Evolutionary conservation across 768 basidiomycete genomes (phyloP), one percentile per base, ranked within the genome.

Genomic region (Lentinula boryana): DNA sequence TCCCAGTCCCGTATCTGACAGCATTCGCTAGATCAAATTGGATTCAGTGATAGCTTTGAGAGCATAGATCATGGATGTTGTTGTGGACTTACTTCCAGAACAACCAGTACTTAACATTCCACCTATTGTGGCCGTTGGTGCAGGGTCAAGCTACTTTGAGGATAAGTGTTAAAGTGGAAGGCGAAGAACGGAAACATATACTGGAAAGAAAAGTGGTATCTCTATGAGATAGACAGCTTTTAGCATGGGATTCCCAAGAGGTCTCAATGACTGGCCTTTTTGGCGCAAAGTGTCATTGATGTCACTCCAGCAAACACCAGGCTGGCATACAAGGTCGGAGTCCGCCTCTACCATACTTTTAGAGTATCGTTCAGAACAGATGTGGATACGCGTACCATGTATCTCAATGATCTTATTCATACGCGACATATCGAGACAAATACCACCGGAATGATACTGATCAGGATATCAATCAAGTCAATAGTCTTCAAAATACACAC

Each of bases 61-160:
- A 0, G 21, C 27, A 32, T 57, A 33, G 16, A 33, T 40, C 18
- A 54, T 15, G 41, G 12, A 53, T 59, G 15, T 13, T 38, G 66
- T 67, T 33, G 27, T 31, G 27, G 52, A 74, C 75, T 71, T 74
- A 82, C 93, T 93, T 61, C 93, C 92, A 4, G 87, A 89, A 66
- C 92, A 94, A 0, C 93, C 91, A 0, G 91, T 94, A 59, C 88
- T 88, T 32, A 90, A 75, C 89, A 93, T 93, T 0, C 91, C 91
- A 5, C 91, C 91, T 38, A 93, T 85, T 0, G 90, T 93, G 0
- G 92, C 92, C n/a, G 85, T 83, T 0, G 89, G 91, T 10, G 79
- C 89, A 1, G 89, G 89, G 63, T 91, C 89, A 33, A 90, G 78
- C 89, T 91, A 63, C 33, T 21, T 48, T 16, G 27, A n/a, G 7